Evolutionary conservation across 2,329 filamentous ascomycete species (phyloP).

Genomic region (Verticillium klebahnii): DNA sequence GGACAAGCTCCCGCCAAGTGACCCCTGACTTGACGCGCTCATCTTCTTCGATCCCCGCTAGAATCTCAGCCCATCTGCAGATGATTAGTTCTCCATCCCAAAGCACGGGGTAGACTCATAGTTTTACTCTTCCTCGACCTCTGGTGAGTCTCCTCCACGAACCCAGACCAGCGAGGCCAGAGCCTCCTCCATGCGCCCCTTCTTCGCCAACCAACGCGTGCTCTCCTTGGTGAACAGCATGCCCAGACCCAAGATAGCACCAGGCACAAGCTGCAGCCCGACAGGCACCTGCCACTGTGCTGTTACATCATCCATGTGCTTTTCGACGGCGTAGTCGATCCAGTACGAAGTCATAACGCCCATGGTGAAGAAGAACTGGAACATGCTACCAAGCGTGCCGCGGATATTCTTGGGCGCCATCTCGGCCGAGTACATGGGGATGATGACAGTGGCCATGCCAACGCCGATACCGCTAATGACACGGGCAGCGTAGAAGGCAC

Average conservation of each 20-base stretch:
- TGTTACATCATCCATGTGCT: conserved; percentile 29
- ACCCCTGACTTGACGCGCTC: conserved; percentile 36
- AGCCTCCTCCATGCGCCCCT: conserved; percentile 39
- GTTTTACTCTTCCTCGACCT: conserved; percentile 28
- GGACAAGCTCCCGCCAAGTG: conserved; percentile 39
- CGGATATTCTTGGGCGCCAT: conserved; percentile 42
- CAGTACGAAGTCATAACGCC: conserved; percentile 37
- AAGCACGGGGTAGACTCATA: neutral
- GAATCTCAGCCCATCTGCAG: conserved; percentile 33
- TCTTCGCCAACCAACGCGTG: conserved; percentile 40
- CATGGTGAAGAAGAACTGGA: conserved; percentile 39
- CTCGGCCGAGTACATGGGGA: conserved; percentile 41
- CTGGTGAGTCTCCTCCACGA: conserved; percentile 36
- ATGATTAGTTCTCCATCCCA: neutral
- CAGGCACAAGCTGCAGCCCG: conserved; percentile 41
- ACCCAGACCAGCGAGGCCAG: conserved; percentile 45
- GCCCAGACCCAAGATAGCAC: conserved; percentile 38
- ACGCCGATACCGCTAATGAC: conserved; percentile 28
- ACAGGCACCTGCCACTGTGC: conserved; percentile 47
- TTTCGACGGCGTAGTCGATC: conserved; percentile 38
- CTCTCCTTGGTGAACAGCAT: conserved; percentile 46
- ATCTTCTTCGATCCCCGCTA: conserved; percentile 43
- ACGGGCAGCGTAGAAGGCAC: conserved; percentile 32
- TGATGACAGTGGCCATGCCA: conserved; percentile 34
- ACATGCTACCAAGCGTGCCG: conserved; percentile 36